phyloP scores from a whole-genome alignment of 768 basidiomycete species.

The Amanita muscaria region DNA sequence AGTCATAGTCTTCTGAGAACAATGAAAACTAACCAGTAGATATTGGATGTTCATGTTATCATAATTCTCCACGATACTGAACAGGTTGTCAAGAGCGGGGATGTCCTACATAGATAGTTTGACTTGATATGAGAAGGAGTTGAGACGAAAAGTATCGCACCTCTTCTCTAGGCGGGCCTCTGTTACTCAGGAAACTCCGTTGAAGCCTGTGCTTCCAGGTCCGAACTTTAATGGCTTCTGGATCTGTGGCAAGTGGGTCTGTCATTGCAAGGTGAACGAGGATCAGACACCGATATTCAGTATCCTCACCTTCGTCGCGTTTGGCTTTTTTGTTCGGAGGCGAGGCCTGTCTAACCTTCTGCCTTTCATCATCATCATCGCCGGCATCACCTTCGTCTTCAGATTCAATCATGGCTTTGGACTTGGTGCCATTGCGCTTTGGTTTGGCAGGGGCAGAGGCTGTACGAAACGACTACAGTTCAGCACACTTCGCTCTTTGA shows the following conservation, averaged over 20 bases:
- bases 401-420: conserved; percentile 50
- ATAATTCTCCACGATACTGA: conserved; percentile 70
- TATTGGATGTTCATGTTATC: conserved; percentile 72
- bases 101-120: conserved; percentile 48
- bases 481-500: conserved; percentile 23
- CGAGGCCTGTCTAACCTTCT: conserved; percentile 39
- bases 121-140: conserved; percentile 7
- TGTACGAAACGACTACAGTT: conserved; percentile 21
- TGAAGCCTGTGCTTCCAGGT: conserved; percentile 92
- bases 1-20: not conserved
- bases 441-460: conserved; percentile 49
- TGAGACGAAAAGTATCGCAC: conserved; percentile 32
- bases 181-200: conserved; percentile 70
- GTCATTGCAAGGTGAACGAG: not conserved
- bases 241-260: conserved; percentile 56
- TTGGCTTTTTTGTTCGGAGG: conserved; percentile 59
- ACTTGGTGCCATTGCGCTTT: conserved; percentile 29
- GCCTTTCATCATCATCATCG: conserved; percentile 41
- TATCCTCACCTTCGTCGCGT: conserved; percentile 48
- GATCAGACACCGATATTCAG: conserved; percentile 22
- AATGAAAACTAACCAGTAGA: conserved; percentile 32
- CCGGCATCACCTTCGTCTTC: conserved; percentile 55
- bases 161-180: conserved; percentile 53
- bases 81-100: conserved; percentile 60
- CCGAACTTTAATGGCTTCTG: conserved; percentile 60